phyloP scores from a whole-genome alignment of 106 monocot species.

The Dioscorea zingiberensis region DNA sequence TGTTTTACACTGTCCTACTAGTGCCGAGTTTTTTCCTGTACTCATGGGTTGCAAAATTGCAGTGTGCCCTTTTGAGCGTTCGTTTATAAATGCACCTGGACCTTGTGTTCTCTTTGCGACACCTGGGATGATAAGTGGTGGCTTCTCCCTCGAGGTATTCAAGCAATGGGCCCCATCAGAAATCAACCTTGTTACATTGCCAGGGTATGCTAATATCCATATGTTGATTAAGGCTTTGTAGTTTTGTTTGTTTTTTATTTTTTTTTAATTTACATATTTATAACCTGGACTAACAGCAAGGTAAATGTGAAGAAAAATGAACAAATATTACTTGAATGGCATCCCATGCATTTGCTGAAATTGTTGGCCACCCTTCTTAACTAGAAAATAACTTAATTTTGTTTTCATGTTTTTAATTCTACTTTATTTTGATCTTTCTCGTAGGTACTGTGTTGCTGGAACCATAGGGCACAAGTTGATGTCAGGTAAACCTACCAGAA shows the following conservation, averaged over 20 bases:
- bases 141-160: constrained; percentile 97
- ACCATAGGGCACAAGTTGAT: constrained; percentile 94
- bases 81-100: constrained; percentile 79
- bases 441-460: constrained; percentile 93
- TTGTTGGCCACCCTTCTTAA: too few relatives aligned
- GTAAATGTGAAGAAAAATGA: too few relatives aligned
- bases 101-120: constrained; percentile 98
- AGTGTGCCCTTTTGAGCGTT: constrained; percentile 79
- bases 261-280: neutral
- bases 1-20: too few relatives aligned
- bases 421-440: neutral
- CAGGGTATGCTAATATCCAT: constrained; percentile 44
- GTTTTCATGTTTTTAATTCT: too few relatives aligned
- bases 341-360: too few relatives aligned
- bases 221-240: too few relatives aligned
- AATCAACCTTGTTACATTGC: constrained; percentile 82
- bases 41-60: neutral
- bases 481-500: constrained; percentile 89
- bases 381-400: too few relatives aligned
- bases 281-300: too few relatives aligned
- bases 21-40: too few relatives aligned
- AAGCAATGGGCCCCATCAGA: constrained; percentile 98
- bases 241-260: neutral
- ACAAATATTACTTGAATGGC: too few relatives aligned
- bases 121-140: constrained; percentile 98